These are phyloP conservation scores for Zostera marina DNA, from an alignment of 116 monocot species.

Conservation along the genomic window DNA sequence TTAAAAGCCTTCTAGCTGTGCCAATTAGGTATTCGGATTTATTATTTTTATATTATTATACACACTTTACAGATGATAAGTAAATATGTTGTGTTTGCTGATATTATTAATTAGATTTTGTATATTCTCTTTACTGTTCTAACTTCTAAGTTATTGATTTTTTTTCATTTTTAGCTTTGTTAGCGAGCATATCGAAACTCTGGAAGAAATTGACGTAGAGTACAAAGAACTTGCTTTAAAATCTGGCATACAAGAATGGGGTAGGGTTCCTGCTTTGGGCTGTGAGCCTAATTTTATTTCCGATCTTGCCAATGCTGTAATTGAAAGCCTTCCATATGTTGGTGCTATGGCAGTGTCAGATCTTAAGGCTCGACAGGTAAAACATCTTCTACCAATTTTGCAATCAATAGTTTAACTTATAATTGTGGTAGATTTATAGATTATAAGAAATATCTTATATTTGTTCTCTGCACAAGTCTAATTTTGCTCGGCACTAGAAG, in stretches of 20 bases:
- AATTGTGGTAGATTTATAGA: too few species aligned
- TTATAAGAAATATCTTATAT: too few species aligned
- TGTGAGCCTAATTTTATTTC: conserved; percentile 82
- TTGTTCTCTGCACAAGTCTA: too few species aligned
- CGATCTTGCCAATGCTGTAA: conserved; percentile 86
- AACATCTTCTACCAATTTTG: background rate
- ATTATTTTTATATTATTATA: background rate
- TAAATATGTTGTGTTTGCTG: background rate
- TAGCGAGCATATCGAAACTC: conserved; percentile 93
- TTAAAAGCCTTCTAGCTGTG: conserved; percentile 82
- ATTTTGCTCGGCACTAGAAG: too few species aligned
- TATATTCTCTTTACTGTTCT: background rate
- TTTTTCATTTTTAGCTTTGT: conserved; percentile 56
- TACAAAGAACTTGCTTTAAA: conserved; percentile 67
- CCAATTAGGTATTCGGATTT: conserved; percentile 46
- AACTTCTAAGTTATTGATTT: background rate
- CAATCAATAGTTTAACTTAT: too few species aligned
- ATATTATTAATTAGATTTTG: background rate
- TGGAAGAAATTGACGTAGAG: conserved; percentile 89
- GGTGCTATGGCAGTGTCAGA: conserved; percentile 81
- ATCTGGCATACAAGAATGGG: conserved; percentile 63
- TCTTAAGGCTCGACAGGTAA: conserved; percentile 91
- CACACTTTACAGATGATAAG: too few species aligned
- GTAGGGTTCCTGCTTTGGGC: conserved; percentile 82
- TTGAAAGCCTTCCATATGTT: conserved; percentile 83